Base-by-base conservation (phyloP, 371 early-diverging fungal species). In the Blakeslea trispora region DNA sequence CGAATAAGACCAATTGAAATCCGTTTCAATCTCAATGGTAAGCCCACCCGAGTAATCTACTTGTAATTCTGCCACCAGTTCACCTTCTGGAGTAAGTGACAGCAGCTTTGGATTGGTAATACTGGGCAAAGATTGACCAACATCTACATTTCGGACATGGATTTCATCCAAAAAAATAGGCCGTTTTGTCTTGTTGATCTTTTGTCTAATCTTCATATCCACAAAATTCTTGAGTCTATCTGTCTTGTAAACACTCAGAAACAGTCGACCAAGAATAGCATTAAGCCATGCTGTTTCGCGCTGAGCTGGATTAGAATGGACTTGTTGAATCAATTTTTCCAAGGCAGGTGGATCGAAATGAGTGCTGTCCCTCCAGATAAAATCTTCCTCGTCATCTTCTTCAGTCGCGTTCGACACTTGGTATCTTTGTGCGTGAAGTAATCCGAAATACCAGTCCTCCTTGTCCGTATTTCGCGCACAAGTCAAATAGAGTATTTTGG, bases 361-460 rank as follows among this genome's bases (percentile, higher is more conserved):
- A 0, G 81, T 75, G 50, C 57, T 80, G 57, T 84, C 81, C 54
- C 69, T 62, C 47, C 63, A 66, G 11, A 64, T 63, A 14, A 57
- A 63, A 21, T 66, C 59, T n/a, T 47, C 44, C 23, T 57, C 46
- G 43, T 68, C 50, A 13, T 52, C 35, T 14, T 3, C 37, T 37
- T 37, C 14, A 17, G 57, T 6, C 23, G 37, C 23, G 40, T 66
- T 61, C 14, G 54, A 24, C 50, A 76, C 61, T 7, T 28, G 17
- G 59, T 47, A 7, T 13, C 61, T 51, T 11, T 76, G 69, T 3
- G 79, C 82, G 21, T 76, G 76, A 17, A 78, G 56, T 6, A 88
- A 59, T 39, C 80, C 80, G 37, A 89, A 65, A 53, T 88, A 92
- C 96, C 96, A 96, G 63, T 92, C 93, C 65, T 96, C 96, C 72